These are phyloP conservation scores for Adenanthera pavonina DNA, from an alignment of 306 rosid genomes.

Conservation along the genomic window DNA sequence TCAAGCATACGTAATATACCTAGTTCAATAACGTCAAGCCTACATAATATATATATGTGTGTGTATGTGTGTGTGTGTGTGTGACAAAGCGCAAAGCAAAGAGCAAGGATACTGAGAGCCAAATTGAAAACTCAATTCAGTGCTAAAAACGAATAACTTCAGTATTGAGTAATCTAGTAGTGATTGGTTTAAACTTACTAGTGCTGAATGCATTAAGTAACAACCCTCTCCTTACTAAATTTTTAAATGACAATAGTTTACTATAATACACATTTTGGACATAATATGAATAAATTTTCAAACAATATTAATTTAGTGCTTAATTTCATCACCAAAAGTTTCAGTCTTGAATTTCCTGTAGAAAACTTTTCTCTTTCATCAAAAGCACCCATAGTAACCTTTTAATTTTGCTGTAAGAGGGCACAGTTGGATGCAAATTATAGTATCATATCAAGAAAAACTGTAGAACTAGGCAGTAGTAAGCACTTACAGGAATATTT, in stretches of 20 bases:
- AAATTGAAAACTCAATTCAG: neutral
- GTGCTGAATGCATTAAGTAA: neutral
- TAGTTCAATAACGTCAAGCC: neutral
- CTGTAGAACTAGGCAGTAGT: conserved; percentile 35
- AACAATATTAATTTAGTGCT: neutral
- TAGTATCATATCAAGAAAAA: conserved; percentile 29
- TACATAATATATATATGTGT: neutral
- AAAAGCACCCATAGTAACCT: neutral
- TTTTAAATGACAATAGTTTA: neutral
- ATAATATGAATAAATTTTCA: neutral
- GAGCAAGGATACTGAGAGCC: neutral
- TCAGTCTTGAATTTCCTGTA: neutral
- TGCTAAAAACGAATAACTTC: neutral
- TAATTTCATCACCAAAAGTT: neutral
- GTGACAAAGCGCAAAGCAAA: conserved; percentile 3
- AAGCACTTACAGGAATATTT: conserved; percentile 65
- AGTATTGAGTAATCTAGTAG: neutral
- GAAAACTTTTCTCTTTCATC: neutral
- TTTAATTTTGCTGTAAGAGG: conserved; percentile 20
- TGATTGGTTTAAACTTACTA: neutral
- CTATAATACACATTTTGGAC: neutral
- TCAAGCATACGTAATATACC: neutral
- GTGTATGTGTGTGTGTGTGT: neutral
- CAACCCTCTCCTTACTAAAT: neutral
- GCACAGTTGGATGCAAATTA: conserved; percentile 1